phyloP scores from a whole-genome alignment of 2,329 filamentous ascomycete species.

The Falciphora oryzae region DNA sequence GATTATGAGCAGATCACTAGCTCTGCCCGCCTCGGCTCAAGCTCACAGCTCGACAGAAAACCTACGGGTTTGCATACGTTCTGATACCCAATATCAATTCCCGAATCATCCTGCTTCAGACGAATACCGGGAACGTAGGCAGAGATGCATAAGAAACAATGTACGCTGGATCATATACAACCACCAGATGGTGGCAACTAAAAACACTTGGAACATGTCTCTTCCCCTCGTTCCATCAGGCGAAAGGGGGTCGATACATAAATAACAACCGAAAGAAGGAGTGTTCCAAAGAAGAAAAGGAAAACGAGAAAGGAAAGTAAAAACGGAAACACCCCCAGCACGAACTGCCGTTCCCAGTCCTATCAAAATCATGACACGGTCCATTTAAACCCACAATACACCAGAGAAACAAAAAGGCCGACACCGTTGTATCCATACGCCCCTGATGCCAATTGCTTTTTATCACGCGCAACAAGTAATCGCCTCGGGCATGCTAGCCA shows the following conservation, averaged over 20 bases:
- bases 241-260: background rate
- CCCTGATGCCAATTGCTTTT: slow-evolving; percentile 1
- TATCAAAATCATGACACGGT: background rate
- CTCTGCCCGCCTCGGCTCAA: background rate
- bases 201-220: background rate
- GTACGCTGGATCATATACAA: background rate
- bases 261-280: background rate
- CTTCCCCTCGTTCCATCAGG: background rate
- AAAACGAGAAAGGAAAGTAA: background rate
- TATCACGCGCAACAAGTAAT: background rate
- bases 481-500: background rate
- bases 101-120: background rate
- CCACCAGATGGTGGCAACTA: background rate
- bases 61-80: background rate
- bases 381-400: background rate
- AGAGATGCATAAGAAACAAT: background rate
- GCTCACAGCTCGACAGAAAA: background rate
- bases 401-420: background rate
- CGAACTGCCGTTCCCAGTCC: background rate
- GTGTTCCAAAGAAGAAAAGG: background rate
- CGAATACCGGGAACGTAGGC: background rate
- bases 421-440: background rate
- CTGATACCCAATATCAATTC: background rate
- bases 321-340: background rate
- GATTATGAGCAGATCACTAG: no score